Base-by-base conservation (phyloP, 1,139 yeast species). In the Blastobotrys capitulatus region DNA sequence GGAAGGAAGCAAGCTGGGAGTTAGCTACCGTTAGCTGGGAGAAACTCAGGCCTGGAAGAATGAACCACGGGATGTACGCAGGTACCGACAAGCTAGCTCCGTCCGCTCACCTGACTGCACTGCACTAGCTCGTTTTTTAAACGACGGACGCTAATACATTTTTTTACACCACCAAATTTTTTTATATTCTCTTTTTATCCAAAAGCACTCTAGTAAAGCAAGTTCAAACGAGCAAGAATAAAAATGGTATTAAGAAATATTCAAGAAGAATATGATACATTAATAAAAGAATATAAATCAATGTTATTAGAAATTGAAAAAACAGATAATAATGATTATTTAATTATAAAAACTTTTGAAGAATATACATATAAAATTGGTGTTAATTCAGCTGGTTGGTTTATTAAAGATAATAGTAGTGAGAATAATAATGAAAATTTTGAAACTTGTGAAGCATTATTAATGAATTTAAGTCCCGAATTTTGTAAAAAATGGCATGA, bases 401-500 rank as follows among this genome's bases (percentile, higher is more conserved):
- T 19, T 16, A 15, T 15, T 29, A n/a, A 18, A 13, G 3, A 34
- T 36, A 20, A 39, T 10, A 15, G 15, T 5, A 16, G n/a, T n/a
- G n/a, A n/a, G n/a, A n/a, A 19, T 18, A 42, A 19, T 25, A 22
- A 52, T 53, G 8, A 37, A 42, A 19, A 48, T 58, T 75, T 59
- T 55, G 80, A 78, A 52, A 73, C 79, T 0, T 68, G 74, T 47
- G 82, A 78, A 56, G 68, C 73, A 15, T 58, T 76, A 42, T 66
- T 77, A 65, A 74, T 73, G 74, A 50, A 51, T 0, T 49, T 60
- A 10, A 75, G 80, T 2, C 62, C 64, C 0, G 46, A 48, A 15
- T 78, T 77, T 54, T 53, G 58, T 5, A 19, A 47, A 3, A 46
- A 48, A 13, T 78, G 77, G 65, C 68, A 70, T 42, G n/a, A 41